Evolutionary conservation across 2,329 filamentous ascomycete species (phyloP).

Genomic region (Fusarium sp.): DNA sequence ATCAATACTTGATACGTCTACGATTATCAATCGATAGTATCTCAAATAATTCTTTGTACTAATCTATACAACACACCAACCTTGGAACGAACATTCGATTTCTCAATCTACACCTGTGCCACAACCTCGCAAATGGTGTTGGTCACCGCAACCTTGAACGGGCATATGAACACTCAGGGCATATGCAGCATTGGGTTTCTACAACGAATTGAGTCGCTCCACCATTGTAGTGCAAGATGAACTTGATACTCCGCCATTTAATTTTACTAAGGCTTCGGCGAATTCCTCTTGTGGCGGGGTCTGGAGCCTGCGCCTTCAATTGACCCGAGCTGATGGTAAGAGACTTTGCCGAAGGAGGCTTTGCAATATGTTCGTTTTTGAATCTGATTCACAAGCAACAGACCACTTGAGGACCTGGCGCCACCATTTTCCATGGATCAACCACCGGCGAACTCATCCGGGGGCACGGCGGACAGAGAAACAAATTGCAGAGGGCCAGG

Average conservation of each 20-base stretch:
- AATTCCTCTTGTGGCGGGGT: slow-evolving; percentile 17
- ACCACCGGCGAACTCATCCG: slow-evolving; percentile 21
- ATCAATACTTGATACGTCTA: slow-evolving; percentile 10
- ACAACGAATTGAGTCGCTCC: slow-evolving; percentile 11
- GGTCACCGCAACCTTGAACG: slow-evolving; percentile 4
- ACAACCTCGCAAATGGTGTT: slow-evolving; percentile 4
- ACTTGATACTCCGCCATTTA: not conserved
- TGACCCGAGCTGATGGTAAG: slow-evolving; percentile 38
- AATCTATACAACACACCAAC: slow-evolving; percentile 7
- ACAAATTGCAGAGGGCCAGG: slow-evolving; percentile 34
- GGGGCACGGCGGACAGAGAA: slow-evolving; percentile 9
- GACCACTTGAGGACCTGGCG: slow-evolving; percentile 18
- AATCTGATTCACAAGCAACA: slow-evolving; percentile 10
- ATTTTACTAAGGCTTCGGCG: slow-evolving; percentile 9
- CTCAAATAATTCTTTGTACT: slow-evolving; percentile 1
- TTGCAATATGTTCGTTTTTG: slow-evolving; percentile 12
- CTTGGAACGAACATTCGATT: slow-evolving; percentile 3
- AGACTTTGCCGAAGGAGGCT: slow-evolving; percentile 24
- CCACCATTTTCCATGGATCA: slow-evolving; percentile 21
- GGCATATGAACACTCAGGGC: slow-evolving; percentile 6
- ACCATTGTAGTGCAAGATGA: slow-evolving; percentile 25
- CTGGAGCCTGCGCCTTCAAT: slow-evolving; percentile 20
- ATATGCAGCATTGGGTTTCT: slow-evolving; percentile 4
- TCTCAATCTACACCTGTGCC: slow-evolving; percentile 4
- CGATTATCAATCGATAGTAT: slow-evolving; percentile 1